These are phyloP conservation scores for Sphagnum tenellum DNA, from an alignment of 225 moss, liverwort and hornwort genomes.

Conservation along the genomic window DNA sequence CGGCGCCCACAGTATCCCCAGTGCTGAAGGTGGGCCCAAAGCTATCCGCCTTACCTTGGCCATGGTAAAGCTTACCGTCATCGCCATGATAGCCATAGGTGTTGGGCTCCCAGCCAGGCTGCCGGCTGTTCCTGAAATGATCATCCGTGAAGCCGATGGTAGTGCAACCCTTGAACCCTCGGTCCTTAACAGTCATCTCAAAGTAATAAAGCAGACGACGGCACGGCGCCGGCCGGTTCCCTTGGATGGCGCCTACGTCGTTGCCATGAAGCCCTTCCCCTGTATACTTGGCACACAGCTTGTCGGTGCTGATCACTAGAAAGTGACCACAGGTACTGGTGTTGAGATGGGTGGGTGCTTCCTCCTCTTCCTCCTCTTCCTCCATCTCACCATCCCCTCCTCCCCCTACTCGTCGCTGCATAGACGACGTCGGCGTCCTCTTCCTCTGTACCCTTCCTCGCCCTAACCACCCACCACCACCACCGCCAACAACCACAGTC, in stretches of 20 bases:
- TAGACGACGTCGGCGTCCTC: too few relatives aligned
- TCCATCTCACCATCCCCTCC: constrained; percentile 6
- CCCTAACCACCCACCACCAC: too few relatives aligned
- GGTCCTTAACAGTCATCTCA: constrained; percentile 77
- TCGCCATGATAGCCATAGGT: constrained; percentile 9
- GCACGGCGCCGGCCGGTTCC: constrained; percentile 74
- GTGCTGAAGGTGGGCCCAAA: not conserved
- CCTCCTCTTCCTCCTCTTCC: constrained; percentile 38
- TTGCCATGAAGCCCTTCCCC: constrained; percentile 61
- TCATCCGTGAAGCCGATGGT: constrained; percentile 69
- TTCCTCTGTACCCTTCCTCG: too few relatives aligned
- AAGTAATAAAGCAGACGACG: constrained; percentile 85
- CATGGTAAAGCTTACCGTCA: constrained; percentile 2
- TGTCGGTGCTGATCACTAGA: constrained; percentile 74
- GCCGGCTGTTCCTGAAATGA: not conserved
- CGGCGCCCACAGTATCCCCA: constrained; percentile 5
- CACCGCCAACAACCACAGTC: too few relatives aligned
- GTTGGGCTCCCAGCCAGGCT: constrained; percentile 5
- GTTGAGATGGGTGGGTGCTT: constrained; percentile 78
- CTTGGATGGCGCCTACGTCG: constrained; percentile 92
- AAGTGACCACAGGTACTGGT: constrained; percentile 78
- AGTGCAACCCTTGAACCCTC: constrained; percentile 68
- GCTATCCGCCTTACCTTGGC: too few relatives aligned
- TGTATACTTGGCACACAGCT: constrained; percentile 76
- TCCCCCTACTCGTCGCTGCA: too few relatives aligned